These are phyloP conservation scores for Neonectria faginata DNA, from an alignment of 2,329 filamentous ascomycete genomes.

Conservation along the genomic window DNA sequence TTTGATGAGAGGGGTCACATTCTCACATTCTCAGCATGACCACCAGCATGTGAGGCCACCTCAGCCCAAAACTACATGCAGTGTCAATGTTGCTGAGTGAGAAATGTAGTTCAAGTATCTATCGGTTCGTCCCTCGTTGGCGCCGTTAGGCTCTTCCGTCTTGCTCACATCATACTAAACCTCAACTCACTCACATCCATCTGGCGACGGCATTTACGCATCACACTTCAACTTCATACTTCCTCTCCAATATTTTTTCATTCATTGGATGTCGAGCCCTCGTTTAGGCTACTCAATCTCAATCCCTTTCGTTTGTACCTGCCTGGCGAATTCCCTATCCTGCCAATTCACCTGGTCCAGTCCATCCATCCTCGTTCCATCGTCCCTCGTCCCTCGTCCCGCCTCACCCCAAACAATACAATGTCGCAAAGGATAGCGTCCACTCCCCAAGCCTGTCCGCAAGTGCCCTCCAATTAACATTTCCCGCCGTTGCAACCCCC, in stretches of 20 bases:
- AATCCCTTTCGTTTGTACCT: constrained; percentile 36
- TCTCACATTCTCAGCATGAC: no score
- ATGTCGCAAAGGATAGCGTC: constrained; percentile 43
- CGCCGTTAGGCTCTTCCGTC: background rate
- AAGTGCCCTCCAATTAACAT: constrained; percentile 42
- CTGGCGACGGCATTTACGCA: background rate
- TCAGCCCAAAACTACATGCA: background rate
- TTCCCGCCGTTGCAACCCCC: constrained; percentile 44
- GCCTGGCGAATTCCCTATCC: constrained; percentile 38
- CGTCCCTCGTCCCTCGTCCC: constrained; percentile 37
- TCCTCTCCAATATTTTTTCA: constrained; percentile 36
- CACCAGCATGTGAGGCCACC: no score
- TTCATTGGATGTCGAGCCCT: constrained; percentile 45
- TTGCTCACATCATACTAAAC: background rate
- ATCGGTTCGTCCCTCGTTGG: background rate
- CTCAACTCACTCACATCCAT: no score
- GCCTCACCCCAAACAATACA: constrained; percentile 44
- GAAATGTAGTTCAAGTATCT: background rate
- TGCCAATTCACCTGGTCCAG: constrained; percentile 36
- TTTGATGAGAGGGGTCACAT: constrained; percentile 12
- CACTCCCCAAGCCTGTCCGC: constrained; percentile 28
- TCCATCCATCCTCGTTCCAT: constrained; percentile 31
- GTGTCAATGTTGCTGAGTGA: background rate
- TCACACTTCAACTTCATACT: background rate
- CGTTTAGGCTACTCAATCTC: constrained; percentile 41